Evolutionary conservation across 2,329 filamentous ascomycete genomes (phyloP).

Genomic region (Teratosphaeria epicoccoides): DNA sequence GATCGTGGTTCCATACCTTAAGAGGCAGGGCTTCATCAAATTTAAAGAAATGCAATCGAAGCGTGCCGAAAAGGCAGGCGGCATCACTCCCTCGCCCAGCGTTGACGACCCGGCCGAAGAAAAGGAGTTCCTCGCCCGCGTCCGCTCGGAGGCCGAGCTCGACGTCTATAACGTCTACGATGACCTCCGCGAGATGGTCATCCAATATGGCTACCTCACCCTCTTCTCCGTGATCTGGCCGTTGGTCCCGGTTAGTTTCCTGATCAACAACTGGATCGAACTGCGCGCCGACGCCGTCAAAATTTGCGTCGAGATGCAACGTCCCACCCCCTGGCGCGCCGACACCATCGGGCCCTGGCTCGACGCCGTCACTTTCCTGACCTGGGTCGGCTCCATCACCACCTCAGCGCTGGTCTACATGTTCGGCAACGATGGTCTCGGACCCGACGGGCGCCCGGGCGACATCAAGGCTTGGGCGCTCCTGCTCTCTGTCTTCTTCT

Average conservation of each 20-base stretch:
- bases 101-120: slow-evolving; percentile 65
- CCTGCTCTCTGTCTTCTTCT: slow-evolving; percentile 69
- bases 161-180: slow-evolving; percentile 78
- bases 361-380: slow-evolving; percentile 73
- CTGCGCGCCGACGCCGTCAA: slow-evolving; percentile 89
- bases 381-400: slow-evolving; percentile 85
- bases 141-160: slow-evolving; percentile 72
- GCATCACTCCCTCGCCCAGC: slow-evolving; percentile 33
- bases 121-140: slow-evolving; percentile 64
- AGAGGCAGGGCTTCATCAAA: slow-evolving; percentile 66
- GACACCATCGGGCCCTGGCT: slow-evolving; percentile 95
- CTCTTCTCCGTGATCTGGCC: slow-evolving; percentile 94
- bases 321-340: slow-evolving; percentile 78
- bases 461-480: slow-evolving; percentile 71
- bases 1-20: slow-evolving; percentile 72
- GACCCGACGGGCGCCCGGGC: slow-evolving; percentile 54
- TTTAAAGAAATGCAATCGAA: slow-evolving; percentile 62
- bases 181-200: slow-evolving; percentile 88
- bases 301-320: slow-evolving; percentile 78
- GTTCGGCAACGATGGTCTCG: slow-evolving; percentile 61
- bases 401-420: slow-evolving; percentile 82
- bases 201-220: slow-evolving; percentile 73
- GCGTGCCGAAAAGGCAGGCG: slow-evolving; percentile 44
- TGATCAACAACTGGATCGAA: slow-evolving; percentile 94
- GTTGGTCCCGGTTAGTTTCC: slow-evolving; percentile 75